Conservation (phyloP, 2,329 filamentous ascomycete species). For the Fusarium mangiferae region DNA sequence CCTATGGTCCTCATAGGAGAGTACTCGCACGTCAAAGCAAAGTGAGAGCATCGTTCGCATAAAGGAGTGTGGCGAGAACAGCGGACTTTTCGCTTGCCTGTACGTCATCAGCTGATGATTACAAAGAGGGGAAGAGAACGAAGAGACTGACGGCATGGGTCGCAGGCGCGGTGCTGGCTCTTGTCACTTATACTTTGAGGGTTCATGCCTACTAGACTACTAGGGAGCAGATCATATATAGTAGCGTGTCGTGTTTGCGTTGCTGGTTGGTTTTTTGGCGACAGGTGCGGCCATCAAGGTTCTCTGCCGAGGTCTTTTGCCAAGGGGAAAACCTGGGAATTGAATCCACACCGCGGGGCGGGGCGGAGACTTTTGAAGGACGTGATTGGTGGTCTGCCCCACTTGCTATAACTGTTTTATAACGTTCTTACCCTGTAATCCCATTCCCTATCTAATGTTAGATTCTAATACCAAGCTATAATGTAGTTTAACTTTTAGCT, state of each 20-base stretch:
- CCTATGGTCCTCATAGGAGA: constrained; percentile 28
- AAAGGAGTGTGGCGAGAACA: constrained; percentile 28
- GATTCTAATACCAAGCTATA: too few relatives aligned
- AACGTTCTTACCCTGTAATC: background rate
- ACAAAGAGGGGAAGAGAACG: background rate
- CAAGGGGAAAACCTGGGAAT: background rate
- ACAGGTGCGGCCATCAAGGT: constrained; percentile 28
- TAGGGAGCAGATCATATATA: background rate
- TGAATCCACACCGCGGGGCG: background rate
- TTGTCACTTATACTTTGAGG: constrained; percentile 26
- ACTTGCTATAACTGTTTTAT: accelerated
- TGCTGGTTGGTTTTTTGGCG: background rate
- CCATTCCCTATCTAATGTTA: background rate
- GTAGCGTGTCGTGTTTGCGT: background rate
- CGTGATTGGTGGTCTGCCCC: background rate
- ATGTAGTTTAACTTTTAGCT: accelerated
- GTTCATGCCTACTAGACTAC: constrained; percentile 13
- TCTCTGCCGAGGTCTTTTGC: constrained; percentile 13
- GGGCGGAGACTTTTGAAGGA: background rate
- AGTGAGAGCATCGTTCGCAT: constrained; percentile 32
- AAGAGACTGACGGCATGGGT: constrained; percentile 20
- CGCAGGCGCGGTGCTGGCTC: constrained; percentile 29
- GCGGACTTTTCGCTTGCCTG: constrained; percentile 29
- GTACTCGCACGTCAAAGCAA: constrained; percentile 26
- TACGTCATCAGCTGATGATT: constrained; percentile 2